Evolutionary conservation across 1,284 basidiomycete genomes (phyloP), one percentile per base, ranked within the genome.

Genomic region (Austroboletus novae-zelandiae): DNA sequence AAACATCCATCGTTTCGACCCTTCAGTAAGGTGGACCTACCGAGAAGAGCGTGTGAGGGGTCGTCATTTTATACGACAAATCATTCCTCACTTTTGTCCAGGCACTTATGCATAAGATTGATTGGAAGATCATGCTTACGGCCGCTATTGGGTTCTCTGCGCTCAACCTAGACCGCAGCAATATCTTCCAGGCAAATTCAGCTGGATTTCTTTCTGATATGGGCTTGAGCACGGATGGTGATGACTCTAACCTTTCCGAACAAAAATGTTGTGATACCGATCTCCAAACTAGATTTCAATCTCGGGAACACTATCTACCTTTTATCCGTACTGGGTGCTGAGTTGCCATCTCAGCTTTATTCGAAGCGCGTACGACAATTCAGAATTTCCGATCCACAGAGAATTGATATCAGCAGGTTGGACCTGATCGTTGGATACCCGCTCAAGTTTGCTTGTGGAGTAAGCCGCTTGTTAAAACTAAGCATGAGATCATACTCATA

Each of bases 401-500:
- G 37, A 23, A 18, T 34, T 31, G 23, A 44, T 45, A 39, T 25
- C 39, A 23, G 35, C 43, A 77, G 74, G 47, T 81, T 37, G 85
- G 86, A 4, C 82, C 84, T 2, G 85, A 88, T 63, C 73, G 79
- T 27, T 89, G 84, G 84, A 83, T 88, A 57, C 86, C 86, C 1
- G 79, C 66, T n/a, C 78, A 80, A 57, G 72, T 77, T n/a, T 62
- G 55, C 44, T 50, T 62, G 20, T 61, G 53, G 61, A 60, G 57
- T 73, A 61, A 70, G 71, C 72, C 65, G 62, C 15, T 10, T 29
- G 15, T 9, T 1, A 8, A 18, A 0, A 34, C 30, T 23, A 23
- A 23, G 20, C 9, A 47, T n/a, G 35, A 15, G 15, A 36, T 10
- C 13, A 8, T 40, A 11, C 11, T 34, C 13, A 34, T 7, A 13